Conservation (phyloP, 805 yeast genomes). For the Saccharomycopsis sp. region DNA sequence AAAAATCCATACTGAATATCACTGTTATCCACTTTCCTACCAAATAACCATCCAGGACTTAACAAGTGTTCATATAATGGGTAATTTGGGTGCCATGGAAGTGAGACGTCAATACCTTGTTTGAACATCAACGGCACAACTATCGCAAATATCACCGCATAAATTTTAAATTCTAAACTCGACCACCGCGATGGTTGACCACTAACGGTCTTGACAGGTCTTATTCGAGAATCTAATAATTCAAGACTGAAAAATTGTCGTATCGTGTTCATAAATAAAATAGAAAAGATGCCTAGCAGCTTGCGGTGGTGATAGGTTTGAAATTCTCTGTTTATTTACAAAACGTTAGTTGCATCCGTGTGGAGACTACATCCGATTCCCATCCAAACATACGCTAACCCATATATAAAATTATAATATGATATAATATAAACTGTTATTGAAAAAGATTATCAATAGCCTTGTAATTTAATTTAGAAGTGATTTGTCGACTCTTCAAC, state of each 20-base stretch:
- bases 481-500: slow-evolving; percentile 67
- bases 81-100: slow-evolving; percentile 68
- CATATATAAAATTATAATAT: too few relatives aligned
- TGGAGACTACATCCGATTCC: too few relatives aligned
- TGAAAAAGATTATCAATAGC: slow-evolving; percentile 55
- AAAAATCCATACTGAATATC: slow-evolving; percentile 86
- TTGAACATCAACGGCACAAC: slow-evolving; percentile 79
- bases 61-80: slow-evolving; percentile 52
- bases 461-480: slow-evolving; percentile 85
- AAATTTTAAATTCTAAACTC: slow-evolving; percentile 67
- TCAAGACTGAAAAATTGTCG: slow-evolving; percentile 5
- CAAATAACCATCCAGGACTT: slow-evolving; percentile 83
- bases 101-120: slow-evolving; percentile 76
- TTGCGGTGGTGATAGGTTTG: too few relatives aligned
- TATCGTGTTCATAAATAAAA: too few relatives aligned
- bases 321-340: too few relatives aligned
- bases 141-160: slow-evolving; percentile 52
- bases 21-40: slow-evolving; percentile 86
- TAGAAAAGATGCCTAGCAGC: too few relatives aligned
- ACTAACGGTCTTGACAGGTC: slow-evolving; percentile 6
- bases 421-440: slow-evolving; percentile 3
- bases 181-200: slow-evolving; percentile 51
- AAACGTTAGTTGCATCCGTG: too few relatives aligned
- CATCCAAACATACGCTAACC: too few relatives aligned
- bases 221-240: slow-evolving; percentile 13